These are phyloP conservation scores for Colletotrichum sp. DNA, from an alignment of 2,329 filamentous ascomycete genomes.

Conservation along the genomic window DNA sequence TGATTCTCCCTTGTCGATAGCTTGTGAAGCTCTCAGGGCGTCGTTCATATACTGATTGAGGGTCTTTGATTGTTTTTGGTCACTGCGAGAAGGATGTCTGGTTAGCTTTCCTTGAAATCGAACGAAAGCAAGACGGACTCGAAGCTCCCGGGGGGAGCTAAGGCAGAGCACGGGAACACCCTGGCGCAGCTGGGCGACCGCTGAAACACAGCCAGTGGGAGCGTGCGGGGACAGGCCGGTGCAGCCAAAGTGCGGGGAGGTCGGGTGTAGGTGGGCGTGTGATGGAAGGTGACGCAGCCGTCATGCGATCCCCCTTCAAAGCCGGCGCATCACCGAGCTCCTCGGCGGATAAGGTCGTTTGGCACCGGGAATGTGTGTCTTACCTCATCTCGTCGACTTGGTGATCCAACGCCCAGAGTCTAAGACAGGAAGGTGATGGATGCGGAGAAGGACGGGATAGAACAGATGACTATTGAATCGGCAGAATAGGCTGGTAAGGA, in stretches of 20 bases:
- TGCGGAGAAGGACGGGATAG: neutral
- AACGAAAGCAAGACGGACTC: conserved; percentile 12
- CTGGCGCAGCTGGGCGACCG: conserved; percentile 2
- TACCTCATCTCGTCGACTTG: conserved; percentile 14
- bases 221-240: conserved; percentile 14
- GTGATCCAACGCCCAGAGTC: neutral
- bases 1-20: neutral
- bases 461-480: neutral
- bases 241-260: conserved; percentile 17
- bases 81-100: neutral
- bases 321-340: neutral
- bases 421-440: neutral
- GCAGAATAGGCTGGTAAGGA: neutral
- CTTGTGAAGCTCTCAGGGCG: conserved; percentile 3
- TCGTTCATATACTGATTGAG: conserved; percentile 16
- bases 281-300: conserved; percentile 18
- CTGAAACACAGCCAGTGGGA: conserved; percentile 19
- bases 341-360: neutral
- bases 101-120: conserved; percentile 14
- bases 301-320: conserved; percentile 16
- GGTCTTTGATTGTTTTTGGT: neutral
- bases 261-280: conserved; percentile 15
- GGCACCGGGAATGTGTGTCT: neutral
- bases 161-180: conserved; percentile 21
- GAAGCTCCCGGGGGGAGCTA: conserved; percentile 19